Conservation (phyloP, 139 green algal genomes). For the Desmodesmus armatus region DNA sequence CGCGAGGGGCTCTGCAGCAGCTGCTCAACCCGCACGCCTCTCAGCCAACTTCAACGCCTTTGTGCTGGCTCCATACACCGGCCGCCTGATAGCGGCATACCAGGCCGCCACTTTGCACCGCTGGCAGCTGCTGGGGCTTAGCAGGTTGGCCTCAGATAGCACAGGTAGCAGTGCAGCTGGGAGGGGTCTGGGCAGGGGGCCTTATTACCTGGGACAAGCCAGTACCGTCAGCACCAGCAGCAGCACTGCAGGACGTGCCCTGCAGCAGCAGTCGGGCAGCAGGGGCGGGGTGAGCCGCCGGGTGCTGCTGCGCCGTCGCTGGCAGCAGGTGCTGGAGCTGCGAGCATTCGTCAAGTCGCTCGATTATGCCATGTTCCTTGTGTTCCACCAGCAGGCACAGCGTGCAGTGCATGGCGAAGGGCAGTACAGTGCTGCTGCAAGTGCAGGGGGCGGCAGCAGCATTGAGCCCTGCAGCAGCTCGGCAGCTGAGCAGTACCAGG, state of each 20-base stretch:
- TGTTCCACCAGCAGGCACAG: slow-evolving; percentile 30
- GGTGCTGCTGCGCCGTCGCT: slow-evolving; percentile 21
- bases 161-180: background rate
- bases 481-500: slow-evolving; percentile 21
- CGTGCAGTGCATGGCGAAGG: background rate
- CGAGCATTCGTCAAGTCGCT: background rate
- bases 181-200: background rate
- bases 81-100: slow-evolving; percentile 10
- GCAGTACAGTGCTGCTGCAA: background rate
- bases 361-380: slow-evolving; percentile 46
- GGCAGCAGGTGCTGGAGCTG: slow-evolving; percentile 32
- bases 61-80: slow-evolving; percentile 28
- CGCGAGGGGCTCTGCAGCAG: background rate
- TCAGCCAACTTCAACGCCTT: slow-evolving; percentile 35
- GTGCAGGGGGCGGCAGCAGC: background rate
- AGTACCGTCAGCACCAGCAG: background rate
- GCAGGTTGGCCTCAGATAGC: background rate
- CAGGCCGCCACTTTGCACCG: slow-evolving; percentile 10
- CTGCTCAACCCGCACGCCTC: background rate
- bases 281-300: background rate
- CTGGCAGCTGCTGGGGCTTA: slow-evolving; percentile 28
- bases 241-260: background rate
- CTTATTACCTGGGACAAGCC: too few relatives aligned
- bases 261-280: background rate
- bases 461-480: background rate